Base-by-base conservation (phyloP, 495 filamentous ascomycete genomes). In the Hyphodiscus hymeniophilus region DNA sequence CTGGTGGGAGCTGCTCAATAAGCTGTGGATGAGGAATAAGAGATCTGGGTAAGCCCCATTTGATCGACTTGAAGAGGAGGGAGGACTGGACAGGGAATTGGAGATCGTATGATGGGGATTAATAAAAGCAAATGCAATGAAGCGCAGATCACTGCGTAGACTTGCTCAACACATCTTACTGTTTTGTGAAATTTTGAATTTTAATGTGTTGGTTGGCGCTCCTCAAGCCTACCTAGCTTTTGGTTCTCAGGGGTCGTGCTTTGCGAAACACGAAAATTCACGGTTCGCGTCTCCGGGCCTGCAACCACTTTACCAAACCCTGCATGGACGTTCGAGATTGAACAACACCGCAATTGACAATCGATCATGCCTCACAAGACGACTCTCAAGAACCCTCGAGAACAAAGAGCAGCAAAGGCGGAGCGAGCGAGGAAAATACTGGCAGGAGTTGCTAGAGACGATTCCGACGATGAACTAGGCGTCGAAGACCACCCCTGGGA, bases 401-500 rank as follows among this genome's bases (percentile, higher is more conserved):
- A 57, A 36, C 36, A 54, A 36, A 34, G 30, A 13, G 35, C 47
- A 28, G 11, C 47, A 23, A 65, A 63, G 34, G 55, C 50, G 10
- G 63, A 71, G 49, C 70, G 67, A 3, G 81, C 82, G 20, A 77
- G 77, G 41, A 69, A 76, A 59, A 80, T 75, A 58, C 75, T 89
- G 47, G 74, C 38, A 15, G 48, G 74, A 40, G 68, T 91, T n/a
- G 63, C 72, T 12, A 74, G 87, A 49, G 89, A 94, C 46, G 88
- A 94, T 60, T 94, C 88, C 11, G 91, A 96, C 67, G 89, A 95
- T 55, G 91, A 95, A 60, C 73, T 94, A 8, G 48, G 46, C 15
- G 30, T 33, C 10, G 50, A 92, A 45, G 88, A 95, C 63, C 69
- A 73, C 34, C 87, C 89, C 1, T 98, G 92, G 92, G 80, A 94